A percentile compares a stretch with the other conserved stretches of the same genome.
Conservation (phyloP, 2,329 filamentous ascomycete genomes). For the Blastomyces emzantsi region DNA sequence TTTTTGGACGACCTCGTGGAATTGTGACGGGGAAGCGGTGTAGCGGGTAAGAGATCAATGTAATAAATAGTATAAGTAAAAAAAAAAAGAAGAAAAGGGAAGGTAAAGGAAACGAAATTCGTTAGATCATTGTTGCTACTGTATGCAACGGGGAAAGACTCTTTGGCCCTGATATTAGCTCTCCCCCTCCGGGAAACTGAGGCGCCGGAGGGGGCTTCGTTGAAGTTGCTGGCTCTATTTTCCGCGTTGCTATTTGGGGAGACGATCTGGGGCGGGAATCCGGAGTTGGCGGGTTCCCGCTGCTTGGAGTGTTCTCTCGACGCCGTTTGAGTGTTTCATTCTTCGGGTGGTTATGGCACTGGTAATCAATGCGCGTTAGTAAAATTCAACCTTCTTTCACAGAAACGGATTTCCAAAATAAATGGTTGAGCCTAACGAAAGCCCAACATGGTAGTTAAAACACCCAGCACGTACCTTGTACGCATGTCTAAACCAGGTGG, state of each 20-base stretch:
- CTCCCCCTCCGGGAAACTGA: not conserved
- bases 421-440: not conserved
- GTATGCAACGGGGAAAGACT: conserved; percentile 10
- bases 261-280: conserved; percentile 7
- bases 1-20: not conserved
- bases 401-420: conserved; percentile 10
- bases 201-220: not conserved
- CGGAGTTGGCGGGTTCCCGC: conserved; percentile 30
- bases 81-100: not conserved
- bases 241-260: not conserved
- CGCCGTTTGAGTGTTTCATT: conserved; percentile 60
- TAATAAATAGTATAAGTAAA: not conserved
- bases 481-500: conserved; percentile 81
- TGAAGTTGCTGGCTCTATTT: not conserved
- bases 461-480: conserved; percentile 57
- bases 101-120: not conserved
- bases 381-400: conserved; percentile 7
- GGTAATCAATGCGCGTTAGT: conserved; percentile 15
- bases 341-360: conserved; percentile 65
- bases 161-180: conserved; percentile 4
- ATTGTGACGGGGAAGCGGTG: not conserved
- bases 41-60: not conserved
- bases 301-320: conserved; percentile 51
- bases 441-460: not conserved
- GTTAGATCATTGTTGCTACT: conserved; percentile 11